Percentiles rank a stretch among this genome's conserved stretches.
These are phyloP conservation scores for Aspergillus nidulans DNA, from an alignment of 495 filamentous ascomycete genomes.

Conservation along the genomic window DNA sequence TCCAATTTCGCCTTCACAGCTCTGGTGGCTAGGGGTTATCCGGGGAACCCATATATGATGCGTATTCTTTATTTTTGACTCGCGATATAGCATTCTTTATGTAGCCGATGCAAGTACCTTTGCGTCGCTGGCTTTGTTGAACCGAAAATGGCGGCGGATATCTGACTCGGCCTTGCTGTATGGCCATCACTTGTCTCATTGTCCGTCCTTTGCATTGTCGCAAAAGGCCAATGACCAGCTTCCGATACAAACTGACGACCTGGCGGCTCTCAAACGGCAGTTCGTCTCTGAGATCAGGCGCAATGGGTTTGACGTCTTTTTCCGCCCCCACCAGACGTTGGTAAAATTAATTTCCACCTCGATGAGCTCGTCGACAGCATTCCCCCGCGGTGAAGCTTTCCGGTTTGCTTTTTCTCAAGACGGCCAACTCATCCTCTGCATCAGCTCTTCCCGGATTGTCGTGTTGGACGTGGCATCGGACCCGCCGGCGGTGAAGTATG, in stretches of 20 bases:
- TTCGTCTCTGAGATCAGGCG: slow-evolving; percentile 69
- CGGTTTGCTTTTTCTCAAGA: slow-evolving; percentile 74
- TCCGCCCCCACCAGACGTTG: slow-evolving; percentile 64
- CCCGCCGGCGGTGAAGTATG: slow-evolving; percentile 60
- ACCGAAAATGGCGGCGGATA: slow-evolving; percentile 68
- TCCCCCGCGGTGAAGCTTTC: slow-evolving; percentile 80
- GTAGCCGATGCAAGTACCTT: slow-evolving; percentile 72
- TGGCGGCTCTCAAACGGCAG: slow-evolving; percentile 57
- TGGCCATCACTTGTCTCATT: slow-evolving; percentile 68
- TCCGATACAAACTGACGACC: slow-evolving; percentile 45
- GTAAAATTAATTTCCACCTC: slow-evolving; percentile 78
- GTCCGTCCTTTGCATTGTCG: slow-evolving; percentile 61
- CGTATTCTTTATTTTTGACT: slow-evolving; percentile 14
- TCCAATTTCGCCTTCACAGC: slow-evolving; percentile 1
- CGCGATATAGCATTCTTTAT: slow-evolving; percentile 62
- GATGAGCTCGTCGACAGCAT: slow-evolving; percentile 73
- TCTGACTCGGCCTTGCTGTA: slow-evolving; percentile 71
- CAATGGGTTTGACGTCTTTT: slow-evolving; percentile 74
- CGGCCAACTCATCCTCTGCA: slow-evolving; percentile 68
- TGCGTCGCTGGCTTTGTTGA: slow-evolving; percentile 77
- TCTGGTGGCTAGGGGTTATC: background rate
- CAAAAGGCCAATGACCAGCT: slow-evolving; percentile 36
- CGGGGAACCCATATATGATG: background rate
- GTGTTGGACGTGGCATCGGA: slow-evolving; percentile 62
- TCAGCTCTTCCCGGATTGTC: slow-evolving; percentile 82